Conservation (phyloP, 495 filamentous ascomycete species). For the Aspergillus bertholletiae region DNA sequence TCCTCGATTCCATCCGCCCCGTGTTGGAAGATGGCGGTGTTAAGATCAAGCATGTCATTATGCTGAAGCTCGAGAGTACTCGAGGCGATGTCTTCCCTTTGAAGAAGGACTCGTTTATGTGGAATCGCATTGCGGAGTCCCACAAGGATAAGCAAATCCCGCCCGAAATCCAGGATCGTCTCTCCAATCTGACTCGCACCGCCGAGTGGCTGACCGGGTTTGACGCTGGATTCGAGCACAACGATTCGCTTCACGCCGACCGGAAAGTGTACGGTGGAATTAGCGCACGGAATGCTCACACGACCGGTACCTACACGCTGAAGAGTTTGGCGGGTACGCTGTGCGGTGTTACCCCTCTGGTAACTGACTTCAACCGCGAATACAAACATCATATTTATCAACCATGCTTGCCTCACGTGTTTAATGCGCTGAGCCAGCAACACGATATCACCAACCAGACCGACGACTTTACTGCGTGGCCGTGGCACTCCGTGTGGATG, state of each 20-base stretch:
- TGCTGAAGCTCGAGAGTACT: slow-evolving; percentile 47
- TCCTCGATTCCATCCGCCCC: slow-evolving; percentile 32
- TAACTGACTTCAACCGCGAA: slow-evolving; percentile 49
- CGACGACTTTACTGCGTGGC: slow-evolving; percentile 27
- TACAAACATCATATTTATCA: slow-evolving; percentile 47
- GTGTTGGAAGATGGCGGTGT: slow-evolving; percentile 30
- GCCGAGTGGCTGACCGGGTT: slow-evolving; percentile 43
- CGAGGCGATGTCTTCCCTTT: slow-evolving; percentile 48
- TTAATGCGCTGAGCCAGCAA: slow-evolving; percentile 37
- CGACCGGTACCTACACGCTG: slow-evolving; percentile 44
- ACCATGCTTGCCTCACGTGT: slow-evolving; percentile 44
- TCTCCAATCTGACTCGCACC: slow-evolving; percentile 41
- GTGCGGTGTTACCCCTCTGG: slow-evolving; percentile 44
- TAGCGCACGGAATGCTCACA: slow-evolving; percentile 39
- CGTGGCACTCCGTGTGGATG: slow-evolving; percentile 47
- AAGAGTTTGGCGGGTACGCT: slow-evolving; percentile 46
- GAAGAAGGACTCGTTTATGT: slow-evolving; percentile 38
- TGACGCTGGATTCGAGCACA: slow-evolving; percentile 31
- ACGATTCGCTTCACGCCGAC: slow-evolving; percentile 9
- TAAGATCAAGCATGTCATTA: slow-evolving; percentile 45
- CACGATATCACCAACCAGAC: slow-evolving; percentile 20
- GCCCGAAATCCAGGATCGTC: slow-evolving; percentile 20
- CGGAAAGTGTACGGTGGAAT: slow-evolving; percentile 34
- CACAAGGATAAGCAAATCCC: slow-evolving; percentile 27
- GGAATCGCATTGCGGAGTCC: slow-evolving; percentile 35